Base-by-base conservation (phyloP, 805 yeast genomes). In the Komagataella pastoris region DNA sequence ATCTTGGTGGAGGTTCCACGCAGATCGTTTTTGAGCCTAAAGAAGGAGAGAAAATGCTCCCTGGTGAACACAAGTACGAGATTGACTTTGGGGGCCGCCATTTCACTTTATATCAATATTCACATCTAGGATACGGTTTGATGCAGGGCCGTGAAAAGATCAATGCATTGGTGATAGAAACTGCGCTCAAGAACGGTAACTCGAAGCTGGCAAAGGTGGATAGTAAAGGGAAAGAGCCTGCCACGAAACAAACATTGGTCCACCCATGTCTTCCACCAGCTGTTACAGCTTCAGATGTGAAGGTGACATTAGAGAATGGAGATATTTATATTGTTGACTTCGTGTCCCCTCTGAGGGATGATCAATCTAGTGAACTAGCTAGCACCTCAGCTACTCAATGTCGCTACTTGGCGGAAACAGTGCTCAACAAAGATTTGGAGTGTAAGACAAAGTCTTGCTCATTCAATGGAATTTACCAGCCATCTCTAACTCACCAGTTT, bases 1-100 rank as follows among this genome's bases (percentile, higher is more conserved):
- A 93, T 67, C 77, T 93, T 54, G 99, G 99, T 59, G 99, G 99
- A 61, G 98, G 98, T 3, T 88, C 97, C 6, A 93, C 99, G 12
- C 99, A 95, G 71, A 89, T 93, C 70, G 99, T 93, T 6, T 93
- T 93, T 66, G 98, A 93, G 73, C 99, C 99, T 19, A 67, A 72
- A 51, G 72, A 78, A 47, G 74, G 75, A 48, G 84, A 82, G 59
- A 64, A 72, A 56, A 78, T 91, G 85, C 69, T 76, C 49, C 89
- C 83, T 10, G 96, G 97, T 54, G 97, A 90, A 62, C 95, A 88
- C 70, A 86, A 87, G 67, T 89, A 82, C 64, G 77, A 78, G 55
- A 75, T 89, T 58, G 66, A 74, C 19, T 93, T 91, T 66, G 98
- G 97, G 54, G 85, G 84, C 53, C 75, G 87, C 56, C 77, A 83